Conservation (phyloP, 192 early-diverging fungal species). For the Mortierella claussenii region DNA sequence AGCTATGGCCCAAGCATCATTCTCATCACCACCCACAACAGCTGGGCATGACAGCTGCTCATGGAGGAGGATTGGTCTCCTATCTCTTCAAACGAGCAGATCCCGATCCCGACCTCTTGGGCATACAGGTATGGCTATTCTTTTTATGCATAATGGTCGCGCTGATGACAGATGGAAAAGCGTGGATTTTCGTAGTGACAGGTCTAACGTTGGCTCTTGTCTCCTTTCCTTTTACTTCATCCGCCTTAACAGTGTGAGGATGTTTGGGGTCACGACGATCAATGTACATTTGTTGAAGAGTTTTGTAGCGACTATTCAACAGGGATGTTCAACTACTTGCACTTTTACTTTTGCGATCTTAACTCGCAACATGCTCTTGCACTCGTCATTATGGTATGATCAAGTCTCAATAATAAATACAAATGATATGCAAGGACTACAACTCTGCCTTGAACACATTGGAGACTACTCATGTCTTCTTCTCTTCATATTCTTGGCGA, state of each 20-base stretch:
- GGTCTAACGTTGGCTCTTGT: too few species aligned
- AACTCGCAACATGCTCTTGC: conserved; percentile 37
- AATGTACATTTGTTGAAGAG: conserved; percentile 67
- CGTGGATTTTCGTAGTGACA: too few species aligned
- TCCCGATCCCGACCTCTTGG: neutral
- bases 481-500: neutral
- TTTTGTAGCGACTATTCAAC: conserved; percentile 67
- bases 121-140: neutral
- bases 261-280: conserved; percentile 57
- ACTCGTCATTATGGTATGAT: conserved; percentile 58
- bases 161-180: too few species aligned
- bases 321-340: conserved; percentile 68
- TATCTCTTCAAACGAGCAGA: conserved; percentile 8
- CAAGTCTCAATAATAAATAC: neutral
- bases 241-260: conserved; percentile 49
- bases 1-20: conserved; percentile 14
- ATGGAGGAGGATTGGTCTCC: neutral
- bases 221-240: neutral
- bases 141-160: too few species aligned
- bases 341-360: conserved; percentile 62
- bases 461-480: too few species aligned
- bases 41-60: conserved; percentile 13
- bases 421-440: too few species aligned
- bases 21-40: neutral
- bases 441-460: too few species aligned